Conservation (phyloP, 2,329 filamentous ascomycete genomes). For the Graphilbum ipis-grandicollis region DNA sequence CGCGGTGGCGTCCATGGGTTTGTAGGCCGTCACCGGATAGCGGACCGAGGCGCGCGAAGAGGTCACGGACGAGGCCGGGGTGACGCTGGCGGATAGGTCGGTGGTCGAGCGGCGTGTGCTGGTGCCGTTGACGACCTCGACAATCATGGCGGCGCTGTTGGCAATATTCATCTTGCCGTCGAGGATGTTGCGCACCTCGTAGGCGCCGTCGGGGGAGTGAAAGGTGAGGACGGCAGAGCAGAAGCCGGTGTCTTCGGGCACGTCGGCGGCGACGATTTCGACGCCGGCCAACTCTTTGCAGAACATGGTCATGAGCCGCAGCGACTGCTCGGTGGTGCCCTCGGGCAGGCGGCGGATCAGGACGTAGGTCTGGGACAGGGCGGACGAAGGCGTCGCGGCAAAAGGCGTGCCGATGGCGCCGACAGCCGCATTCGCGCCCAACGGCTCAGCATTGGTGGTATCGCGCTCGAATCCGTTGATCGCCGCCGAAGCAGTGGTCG, state of each 20-base stretch:
- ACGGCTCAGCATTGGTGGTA: neutral
- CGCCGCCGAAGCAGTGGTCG: neutral
- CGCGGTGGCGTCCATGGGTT: neutral
- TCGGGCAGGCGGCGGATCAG: conserved; percentile 36
- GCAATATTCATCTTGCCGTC: conserved; percentile 35
- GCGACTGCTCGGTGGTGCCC: conserved; percentile 33
- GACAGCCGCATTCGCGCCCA: neutral
- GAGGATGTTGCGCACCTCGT: conserved; percentile 38
- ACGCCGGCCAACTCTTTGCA: conserved; percentile 35
- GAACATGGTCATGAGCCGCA: conserved; percentile 41
- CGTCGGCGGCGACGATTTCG: conserved; percentile 31
- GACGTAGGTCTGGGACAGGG: conserved; percentile 22
- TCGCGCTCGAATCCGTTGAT: neutral
- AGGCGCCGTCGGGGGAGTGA: conserved; percentile 31
- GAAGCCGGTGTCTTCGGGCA: conserved; percentile 30
- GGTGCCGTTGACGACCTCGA: conserved; percentile 36
- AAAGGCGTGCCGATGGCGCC: conserved; percentile 15
- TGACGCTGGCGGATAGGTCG: conserved; percentile 9
- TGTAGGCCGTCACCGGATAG: conserved; percentile 44
- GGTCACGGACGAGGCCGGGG: conserved; percentile 22
- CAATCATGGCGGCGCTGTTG: conserved; percentile 33
- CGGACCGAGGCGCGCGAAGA: conserved; percentile 29
- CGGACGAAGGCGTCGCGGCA: conserved; percentile 20
- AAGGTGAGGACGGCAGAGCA: conserved; percentile 36
- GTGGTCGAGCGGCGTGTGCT: conserved; percentile 9